Percentiles rank a stretch among this genome's conserved stretches.
phyloP scores from a whole-genome alignment of 768 basidiomycete genomes.

The Amanita thiersii region DNA sequence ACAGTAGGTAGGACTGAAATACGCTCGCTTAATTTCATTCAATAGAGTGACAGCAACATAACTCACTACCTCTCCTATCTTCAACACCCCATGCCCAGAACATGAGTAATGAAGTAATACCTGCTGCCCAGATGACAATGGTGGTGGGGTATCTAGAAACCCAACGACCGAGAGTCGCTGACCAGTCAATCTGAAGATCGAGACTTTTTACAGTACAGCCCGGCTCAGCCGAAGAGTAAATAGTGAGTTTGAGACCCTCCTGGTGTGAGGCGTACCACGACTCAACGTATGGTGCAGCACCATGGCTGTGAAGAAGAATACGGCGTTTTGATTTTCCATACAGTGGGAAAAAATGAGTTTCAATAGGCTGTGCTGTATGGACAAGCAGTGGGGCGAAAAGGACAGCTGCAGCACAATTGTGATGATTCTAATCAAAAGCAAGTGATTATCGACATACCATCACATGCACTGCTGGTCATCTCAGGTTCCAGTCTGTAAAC shows the following conservation, averaged over 20 bases:
- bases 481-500: conserved; percentile 39
- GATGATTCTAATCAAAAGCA: conserved; percentile 4
- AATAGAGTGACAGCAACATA: not conserved
- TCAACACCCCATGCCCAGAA: conserved; percentile 41
- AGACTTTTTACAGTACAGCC: conserved; percentile 41
- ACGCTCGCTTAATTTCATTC: not conserved
- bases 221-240: conserved; percentile 47
- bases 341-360: conserved; percentile 65
- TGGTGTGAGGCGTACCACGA: conserved; percentile 15
- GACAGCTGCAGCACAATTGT: conserved; percentile 27
- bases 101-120: conserved; percentile 52
- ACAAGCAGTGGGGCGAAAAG: conserved; percentile 59
- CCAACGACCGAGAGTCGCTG: conserved; percentile 60
- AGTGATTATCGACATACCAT: conserved; percentile 5
- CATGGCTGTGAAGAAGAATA: conserved; percentile 61
- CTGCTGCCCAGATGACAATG: conserved; percentile 65
- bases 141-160: conserved; percentile 71
- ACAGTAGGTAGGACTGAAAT: conserved; percentile 37
- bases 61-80: conserved; percentile 21
- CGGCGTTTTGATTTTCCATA: conserved; percentile 22
- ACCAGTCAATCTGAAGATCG: conserved; percentile 59
- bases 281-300: conserved; percentile 59
- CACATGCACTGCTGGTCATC: not conserved
- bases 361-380: conserved; percentile 49
- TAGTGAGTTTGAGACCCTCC: conserved; percentile 41